Base-by-base conservation (phyloP, 208 protist genomes). In the Endotrypanum monterogeii region DNA sequence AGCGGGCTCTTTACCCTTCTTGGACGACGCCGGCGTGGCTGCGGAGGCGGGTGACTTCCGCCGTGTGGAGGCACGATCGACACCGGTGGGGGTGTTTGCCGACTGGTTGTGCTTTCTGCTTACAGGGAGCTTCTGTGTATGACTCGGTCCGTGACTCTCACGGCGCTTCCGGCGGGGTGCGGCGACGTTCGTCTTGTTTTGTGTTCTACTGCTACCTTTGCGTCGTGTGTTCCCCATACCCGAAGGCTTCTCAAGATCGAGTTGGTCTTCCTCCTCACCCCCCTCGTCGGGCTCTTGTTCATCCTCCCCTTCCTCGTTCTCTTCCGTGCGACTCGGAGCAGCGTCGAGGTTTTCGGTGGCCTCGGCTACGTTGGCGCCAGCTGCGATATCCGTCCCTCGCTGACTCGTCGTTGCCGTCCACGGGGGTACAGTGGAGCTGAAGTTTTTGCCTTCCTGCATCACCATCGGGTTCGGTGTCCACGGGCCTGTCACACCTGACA, bases 381-480 rank as follows among this genome's bases (percentile, higher is more conserved):
- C 37, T 39, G 23, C 37, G 16, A 7, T 37, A 46, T 37, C 60
- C 14, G 32, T 37, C 35, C 60, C 60, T 44, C 60, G 60, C 37
- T 48, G 11, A 16, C 79, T 63, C 61, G 76, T 83, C 66, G 79
- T 48, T 6, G 79, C 58, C 4, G 74, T 71, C 5, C 55, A 63
- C 8, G 79, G 79, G 41, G 74, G 76, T 12, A 67, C 79, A 2
- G 60, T 48, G 25, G 74, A 62, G 68, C 58, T 69, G 58, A 25
- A 61, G 30, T 76, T 74, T 14, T 50, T 56, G 51, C 63, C 70
- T 20, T 58, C 69, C 20, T 41, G 7, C 62, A 54, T 44, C 28
- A n/a, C 20, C 18, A 67, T 44, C 37, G 37, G 48, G 56, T 81
- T 81, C 9, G 76, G 76, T n/a, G 76, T 81, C 76, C 76, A 81